A percentile compares a stretch with the other conserved stretches of the same genome.
Evolutionary conservation across 2,329 filamentous ascomycete species (phyloP).

Genomic region (Colletotrichum plurivorum): DNA sequence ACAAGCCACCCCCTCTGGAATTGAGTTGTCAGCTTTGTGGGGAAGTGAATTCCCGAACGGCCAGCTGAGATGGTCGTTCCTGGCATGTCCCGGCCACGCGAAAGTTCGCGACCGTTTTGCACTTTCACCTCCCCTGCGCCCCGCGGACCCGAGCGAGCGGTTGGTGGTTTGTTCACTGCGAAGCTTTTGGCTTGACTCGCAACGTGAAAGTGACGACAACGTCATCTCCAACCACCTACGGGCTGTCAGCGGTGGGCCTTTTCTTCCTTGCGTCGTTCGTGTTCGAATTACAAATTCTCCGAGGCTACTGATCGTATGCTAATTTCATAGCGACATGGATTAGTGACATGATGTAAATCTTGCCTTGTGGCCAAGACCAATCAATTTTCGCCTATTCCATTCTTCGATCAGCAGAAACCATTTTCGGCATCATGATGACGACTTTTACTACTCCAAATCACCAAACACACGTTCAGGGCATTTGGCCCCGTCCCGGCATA

Average conservation of each 20-base stretch:
- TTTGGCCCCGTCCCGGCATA: slow-evolving; percentile 22
- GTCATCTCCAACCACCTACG: not conserved
- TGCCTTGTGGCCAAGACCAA: slow-evolving; percentile 12
- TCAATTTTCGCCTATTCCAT: not conserved
- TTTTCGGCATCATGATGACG: slow-evolving; percentile 11
- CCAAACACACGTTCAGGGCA: not conserved
- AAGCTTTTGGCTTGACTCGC: not conserved
- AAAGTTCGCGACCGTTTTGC: slow-evolving; percentile 19
- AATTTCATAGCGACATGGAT: slow-evolving; percentile 39
- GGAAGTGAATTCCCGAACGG: not conserved
- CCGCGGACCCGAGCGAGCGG: slow-evolving; percentile 25
- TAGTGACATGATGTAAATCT: slow-evolving; percentile 31
- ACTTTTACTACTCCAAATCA: not conserved
- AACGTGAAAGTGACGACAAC: slow-evolving; percentile 12
- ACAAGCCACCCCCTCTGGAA: no score
- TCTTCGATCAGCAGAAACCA: slow-evolving; percentile 2
- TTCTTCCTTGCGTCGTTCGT: slow-evolving; percentile 14
- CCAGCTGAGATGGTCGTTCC: not conserved
- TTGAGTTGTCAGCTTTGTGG: not conserved
- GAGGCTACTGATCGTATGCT: slow-evolving; percentile 16
- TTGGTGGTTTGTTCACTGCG: not conserved
- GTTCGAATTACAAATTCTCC: not conserved
- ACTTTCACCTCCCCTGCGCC: not conserved
- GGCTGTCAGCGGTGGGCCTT: slow-evolving; percentile 5
- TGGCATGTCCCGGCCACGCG: slow-evolving; percentile 7